phyloP scores from a whole-genome alignment of 2,329 filamentous ascomycete genomes.

The Alternaria triticina region DNA sequence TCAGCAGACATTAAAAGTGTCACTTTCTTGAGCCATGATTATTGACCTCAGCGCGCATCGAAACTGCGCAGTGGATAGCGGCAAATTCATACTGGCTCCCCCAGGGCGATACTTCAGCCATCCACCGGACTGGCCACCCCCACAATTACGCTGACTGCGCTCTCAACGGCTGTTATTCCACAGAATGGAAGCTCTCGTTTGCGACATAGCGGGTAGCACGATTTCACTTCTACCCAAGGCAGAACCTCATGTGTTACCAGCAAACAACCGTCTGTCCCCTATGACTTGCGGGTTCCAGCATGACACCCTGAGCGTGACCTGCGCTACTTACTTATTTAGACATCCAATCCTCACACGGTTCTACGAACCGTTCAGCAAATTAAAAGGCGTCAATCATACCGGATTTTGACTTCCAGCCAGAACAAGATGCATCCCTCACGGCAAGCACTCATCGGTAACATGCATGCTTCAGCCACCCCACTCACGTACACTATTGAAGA shows the following conservation, averaged over 20 bases:
- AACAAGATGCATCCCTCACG: not conserved
- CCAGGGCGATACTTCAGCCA: not conserved
- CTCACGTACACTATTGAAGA: slow-evolving; percentile 7
- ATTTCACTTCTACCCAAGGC: not conserved
- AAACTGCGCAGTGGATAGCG: not conserved
- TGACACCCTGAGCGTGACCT: not conserved
- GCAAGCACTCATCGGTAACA: not conserved
- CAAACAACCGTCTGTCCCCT: not conserved
- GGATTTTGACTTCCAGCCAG: too few species aligned
- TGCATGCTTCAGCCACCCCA: not conserved
- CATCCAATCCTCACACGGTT: too few species aligned
- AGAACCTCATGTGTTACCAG: not conserved
- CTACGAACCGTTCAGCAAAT: not conserved
- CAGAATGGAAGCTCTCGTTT: not conserved
- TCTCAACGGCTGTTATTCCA: not conserved
- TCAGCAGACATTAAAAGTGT: not conserved
- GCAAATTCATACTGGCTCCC: not conserved
- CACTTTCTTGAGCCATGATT: accelerated
- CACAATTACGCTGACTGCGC: not conserved
- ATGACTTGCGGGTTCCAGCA: not conserved
- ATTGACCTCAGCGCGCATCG: not conserved
- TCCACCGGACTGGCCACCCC: not conserved
- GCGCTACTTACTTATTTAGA: not conserved
- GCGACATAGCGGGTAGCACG: not conserved
- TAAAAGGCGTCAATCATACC: not conserved